These are phyloP conservation scores for Pelargonium myrrhifolium DNA, from an alignment of 441 rosid species.

Conservation along the genomic window DNA sequence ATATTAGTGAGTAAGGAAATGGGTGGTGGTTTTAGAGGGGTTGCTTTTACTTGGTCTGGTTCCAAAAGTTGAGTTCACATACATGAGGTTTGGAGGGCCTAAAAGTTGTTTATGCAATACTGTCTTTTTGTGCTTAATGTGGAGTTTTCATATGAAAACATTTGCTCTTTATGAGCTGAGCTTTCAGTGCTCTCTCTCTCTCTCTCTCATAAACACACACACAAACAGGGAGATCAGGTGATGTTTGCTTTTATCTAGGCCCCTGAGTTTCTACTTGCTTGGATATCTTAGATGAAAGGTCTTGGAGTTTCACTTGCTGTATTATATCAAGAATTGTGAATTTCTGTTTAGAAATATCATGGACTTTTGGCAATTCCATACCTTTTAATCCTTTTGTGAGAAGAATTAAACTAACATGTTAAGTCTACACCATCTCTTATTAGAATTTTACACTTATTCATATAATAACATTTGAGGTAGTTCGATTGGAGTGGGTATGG, in stretches of 20 bases:
- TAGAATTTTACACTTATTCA: no score
- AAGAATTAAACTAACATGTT: no score
- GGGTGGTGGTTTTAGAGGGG: not conserved
- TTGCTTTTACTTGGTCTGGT: conserved; percentile 1
- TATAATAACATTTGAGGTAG: no score
- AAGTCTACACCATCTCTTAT: no score
- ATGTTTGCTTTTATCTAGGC: not conserved
- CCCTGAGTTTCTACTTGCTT: no score
- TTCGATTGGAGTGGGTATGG: no score
- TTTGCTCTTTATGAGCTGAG: not conserved
- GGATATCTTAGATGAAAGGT: no score
- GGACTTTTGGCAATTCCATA: no score
- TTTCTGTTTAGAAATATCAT: no score
- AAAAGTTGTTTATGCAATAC: not conserved
- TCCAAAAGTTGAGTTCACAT: conserved; percentile 6
- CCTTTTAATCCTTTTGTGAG: no score
- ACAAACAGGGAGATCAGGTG: not conserved
- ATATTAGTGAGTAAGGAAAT: not conserved
- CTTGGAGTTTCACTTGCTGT: no score
- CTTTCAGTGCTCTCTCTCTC: not conserved
- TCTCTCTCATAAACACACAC: not conserved
- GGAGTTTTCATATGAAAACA: not conserved
- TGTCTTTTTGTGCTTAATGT: not conserved
- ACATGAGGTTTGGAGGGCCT: not conserved
- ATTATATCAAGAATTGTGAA: no score